Evolutionary conservation across 768 basidiomycete genomes (phyloP).

Genomic region (Russula vinacea): DNA sequence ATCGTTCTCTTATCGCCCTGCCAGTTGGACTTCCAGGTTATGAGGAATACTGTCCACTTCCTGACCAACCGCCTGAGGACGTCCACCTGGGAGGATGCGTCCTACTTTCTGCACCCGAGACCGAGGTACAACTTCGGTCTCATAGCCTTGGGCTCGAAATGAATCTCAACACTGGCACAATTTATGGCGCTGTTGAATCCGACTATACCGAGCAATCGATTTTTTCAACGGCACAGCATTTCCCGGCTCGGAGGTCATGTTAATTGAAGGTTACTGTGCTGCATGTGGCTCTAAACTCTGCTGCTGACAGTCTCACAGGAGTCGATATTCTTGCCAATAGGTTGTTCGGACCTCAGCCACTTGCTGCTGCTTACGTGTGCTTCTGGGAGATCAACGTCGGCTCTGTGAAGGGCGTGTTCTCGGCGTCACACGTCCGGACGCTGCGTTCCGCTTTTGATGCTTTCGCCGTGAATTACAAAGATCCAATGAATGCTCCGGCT

Average conservation of each 20-base stretch:
- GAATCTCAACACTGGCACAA: conserved; percentile 53
- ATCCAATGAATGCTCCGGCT: conserved; percentile 79
- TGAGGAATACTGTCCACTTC: conserved; percentile 38
- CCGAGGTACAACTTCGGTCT: conserved; percentile 73
- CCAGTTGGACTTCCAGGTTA: conserved; percentile 69
- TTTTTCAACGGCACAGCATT: conserved; percentile 31
- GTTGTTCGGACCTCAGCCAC: conserved; percentile 85
- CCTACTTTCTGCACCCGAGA: conserved; percentile 55
- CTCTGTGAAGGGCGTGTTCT: conserved; percentile 51
- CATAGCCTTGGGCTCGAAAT: conserved; percentile 68
- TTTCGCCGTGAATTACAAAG: conserved; percentile 69
- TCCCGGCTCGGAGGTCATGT: conserved; percentile 38
- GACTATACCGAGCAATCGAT: conserved; percentile 47
- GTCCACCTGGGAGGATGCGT: conserved; percentile 52
- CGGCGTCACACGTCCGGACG: conserved; percentile 51
- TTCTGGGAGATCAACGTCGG: conserved; percentile 89
- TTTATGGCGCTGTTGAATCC: conserved; percentile 50
- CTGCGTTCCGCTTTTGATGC: conserved; percentile 52
- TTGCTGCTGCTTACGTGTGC: conserved; percentile 82
- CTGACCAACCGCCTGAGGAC: conserved; percentile 33
- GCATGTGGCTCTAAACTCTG: not conserved
- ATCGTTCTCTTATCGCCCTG: conserved; percentile 54
- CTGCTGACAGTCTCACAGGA: conserved; percentile 41
- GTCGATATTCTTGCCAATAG: conserved; percentile 79
- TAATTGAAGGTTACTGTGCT: conserved; percentile 49